Conservation (phyloP, 257 asterid species). For the Rauvolfia tetraphylla region DNA sequence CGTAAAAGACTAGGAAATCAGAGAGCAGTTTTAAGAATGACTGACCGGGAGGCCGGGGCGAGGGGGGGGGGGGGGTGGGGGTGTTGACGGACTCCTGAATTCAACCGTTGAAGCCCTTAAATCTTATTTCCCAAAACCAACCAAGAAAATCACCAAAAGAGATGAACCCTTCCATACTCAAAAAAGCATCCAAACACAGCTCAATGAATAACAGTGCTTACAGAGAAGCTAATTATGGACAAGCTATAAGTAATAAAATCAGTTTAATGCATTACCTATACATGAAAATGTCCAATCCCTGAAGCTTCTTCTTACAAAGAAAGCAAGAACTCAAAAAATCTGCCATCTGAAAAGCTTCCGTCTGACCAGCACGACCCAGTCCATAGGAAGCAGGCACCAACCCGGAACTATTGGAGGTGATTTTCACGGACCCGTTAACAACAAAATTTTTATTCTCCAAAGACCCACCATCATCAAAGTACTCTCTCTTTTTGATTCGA, state of each 20-base stretch:
- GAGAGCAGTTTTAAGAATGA: no score
- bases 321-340: conserved; percentile 69
- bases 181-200: no score
- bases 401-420: conserved; percentile 5
- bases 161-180: no score
- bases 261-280: conserved; percentile 50
- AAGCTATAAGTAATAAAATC: background rate
- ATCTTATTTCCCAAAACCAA: conserved; percentile 11
- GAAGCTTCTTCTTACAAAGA: conserved; percentile 74
- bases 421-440: conserved; percentile 1
- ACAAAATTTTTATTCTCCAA: conserved; percentile 21
- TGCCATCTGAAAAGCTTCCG: conserved; percentile 20
- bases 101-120: no score
- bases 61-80: no score
- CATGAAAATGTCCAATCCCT: conserved; percentile 88
- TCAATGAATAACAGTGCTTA: background rate
- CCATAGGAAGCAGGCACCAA: conserved; percentile 19
- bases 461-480: conserved; percentile 41
- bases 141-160: background rate
- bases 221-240: background rate
- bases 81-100: no score
- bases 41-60: no score
- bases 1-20: background rate
- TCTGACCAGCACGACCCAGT: conserved; percentile 14
- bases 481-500: conserved; percentile 54